Conservation (phyloP, 2,329 filamentous ascomycete species). For the Teratosphaeria destructans region DNA sequence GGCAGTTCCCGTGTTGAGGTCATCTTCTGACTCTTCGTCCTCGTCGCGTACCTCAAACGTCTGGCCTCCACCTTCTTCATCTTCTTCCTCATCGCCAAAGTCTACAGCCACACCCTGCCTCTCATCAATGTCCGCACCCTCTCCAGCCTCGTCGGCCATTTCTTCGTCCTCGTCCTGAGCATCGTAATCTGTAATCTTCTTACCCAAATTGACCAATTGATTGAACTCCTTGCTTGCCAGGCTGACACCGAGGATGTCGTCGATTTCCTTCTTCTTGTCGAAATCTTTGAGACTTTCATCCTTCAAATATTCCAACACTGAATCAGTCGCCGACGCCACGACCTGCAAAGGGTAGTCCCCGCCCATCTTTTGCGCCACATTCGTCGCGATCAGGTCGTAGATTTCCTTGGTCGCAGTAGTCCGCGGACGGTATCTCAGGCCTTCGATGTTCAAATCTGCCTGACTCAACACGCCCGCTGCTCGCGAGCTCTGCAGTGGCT, state of each 20-base stretch:
- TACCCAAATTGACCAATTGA: conserved; percentile 87
- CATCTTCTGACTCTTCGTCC: conserved; percentile 67
- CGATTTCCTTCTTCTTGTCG: conserved; percentile 95
- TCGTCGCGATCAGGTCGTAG: conserved; percentile 87
- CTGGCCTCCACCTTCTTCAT: conserved; percentile 67
- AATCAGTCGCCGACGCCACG: conserved; percentile 87
- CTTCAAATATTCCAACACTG: conserved; percentile 81
- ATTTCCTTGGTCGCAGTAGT: conserved; percentile 86
- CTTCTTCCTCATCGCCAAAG: conserved; percentile 77
- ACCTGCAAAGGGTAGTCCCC: conserved; percentile 90
- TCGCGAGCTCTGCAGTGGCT: conserved; percentile 54
- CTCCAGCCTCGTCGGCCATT: conserved; percentile 57
- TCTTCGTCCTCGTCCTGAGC: conserved; percentile 91
- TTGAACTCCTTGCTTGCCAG: conserved; percentile 90
- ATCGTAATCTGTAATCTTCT: conserved; percentile 98
- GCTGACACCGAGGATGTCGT: conserved; percentile 77
- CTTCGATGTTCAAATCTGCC: conserved; percentile 79
- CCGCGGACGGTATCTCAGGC: conserved; percentile 80
- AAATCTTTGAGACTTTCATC: conserved; percentile 94
- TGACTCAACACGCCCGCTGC: conserved; percentile 72
- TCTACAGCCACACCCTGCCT: conserved; percentile 94
- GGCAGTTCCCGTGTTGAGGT: conserved; percentile 33
- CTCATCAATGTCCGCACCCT: conserved; percentile 73
- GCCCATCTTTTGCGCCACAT: conserved; percentile 77
- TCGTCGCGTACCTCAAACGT: conserved; percentile 78